Evolutionary conservation across 495 filamentous ascomycete genomes (phyloP).

Genomic region (Penicillium robsamsonii): DNA sequence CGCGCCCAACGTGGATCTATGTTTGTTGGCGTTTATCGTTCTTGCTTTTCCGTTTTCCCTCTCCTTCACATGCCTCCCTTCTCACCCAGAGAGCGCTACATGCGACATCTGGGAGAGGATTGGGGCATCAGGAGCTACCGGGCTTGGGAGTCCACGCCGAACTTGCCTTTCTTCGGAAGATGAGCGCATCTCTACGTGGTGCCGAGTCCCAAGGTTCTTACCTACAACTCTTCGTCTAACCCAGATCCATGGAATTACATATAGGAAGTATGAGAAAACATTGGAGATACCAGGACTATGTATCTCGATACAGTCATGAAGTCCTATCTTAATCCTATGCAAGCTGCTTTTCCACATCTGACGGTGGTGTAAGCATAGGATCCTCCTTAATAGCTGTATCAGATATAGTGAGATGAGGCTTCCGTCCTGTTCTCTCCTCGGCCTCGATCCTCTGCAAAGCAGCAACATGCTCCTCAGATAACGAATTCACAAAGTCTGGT

Average conservation of each 20-base stretch:
- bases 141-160: neutral
- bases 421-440: constrained; percentile 8
- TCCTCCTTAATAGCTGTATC: constrained; percentile 5
- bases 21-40: constrained; percentile 9
- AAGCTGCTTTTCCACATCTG: constrained; percentile 28
- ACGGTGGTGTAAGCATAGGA: constrained; percentile 32
- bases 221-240: neutral
- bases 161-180: neutral
- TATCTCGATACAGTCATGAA: neutral
- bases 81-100: constrained; percentile 46
- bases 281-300: neutral
- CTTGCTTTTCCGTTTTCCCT: constrained; percentile 10
- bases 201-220: neutral
- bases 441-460: constrained; percentile 16
- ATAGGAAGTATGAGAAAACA: neutral
- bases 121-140: neutral
- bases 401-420: constrained; percentile 2
- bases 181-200: neutral
- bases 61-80: constrained; percentile 30
- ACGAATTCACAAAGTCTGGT: constrained; percentile 58
- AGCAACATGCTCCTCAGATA: constrained; percentile 35
- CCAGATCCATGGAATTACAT: neutral
- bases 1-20: neutral
- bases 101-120: constrained; percentile 47
- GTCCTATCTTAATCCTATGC: constrained; percentile 13